A percentile compares a stretch with the other conserved stretches of the same genome.
Evolutionary conservation across 2,329 filamentous ascomycete genomes (phyloP).

Genomic region (Diplodia corticola): DNA sequence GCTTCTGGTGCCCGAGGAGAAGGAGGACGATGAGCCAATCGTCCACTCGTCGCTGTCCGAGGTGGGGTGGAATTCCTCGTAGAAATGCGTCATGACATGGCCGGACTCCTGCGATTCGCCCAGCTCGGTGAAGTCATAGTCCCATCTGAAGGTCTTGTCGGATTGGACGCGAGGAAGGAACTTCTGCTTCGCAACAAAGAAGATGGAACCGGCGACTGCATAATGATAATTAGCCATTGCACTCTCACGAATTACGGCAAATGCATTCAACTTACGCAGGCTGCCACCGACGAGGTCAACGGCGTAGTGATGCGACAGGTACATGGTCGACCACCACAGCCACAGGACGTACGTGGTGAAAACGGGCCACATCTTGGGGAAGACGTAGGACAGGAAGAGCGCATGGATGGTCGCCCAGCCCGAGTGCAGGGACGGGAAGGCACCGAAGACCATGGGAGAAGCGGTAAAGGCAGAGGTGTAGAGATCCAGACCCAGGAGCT

Average conservation of each 20-base stretch:
- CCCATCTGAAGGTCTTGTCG: slow-evolving; percentile 88
- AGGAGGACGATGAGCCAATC: slow-evolving; percentile 76
- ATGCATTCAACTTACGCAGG: slow-evolving; percentile 48
- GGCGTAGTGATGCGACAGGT: slow-evolving; percentile 94
- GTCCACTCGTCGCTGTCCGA: slow-evolving; percentile 87
- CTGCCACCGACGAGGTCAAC: slow-evolving; percentile 88
- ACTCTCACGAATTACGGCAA: background rate
- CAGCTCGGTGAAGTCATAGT: slow-evolving; percentile 89
- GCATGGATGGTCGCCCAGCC: slow-evolving; percentile 86
- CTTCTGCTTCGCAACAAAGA: slow-evolving; percentile 76
- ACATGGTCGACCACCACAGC: slow-evolving; percentile 99
- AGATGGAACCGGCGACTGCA: slow-evolving; percentile 66
- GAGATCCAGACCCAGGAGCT: slow-evolving; percentile 85
- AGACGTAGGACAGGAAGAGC: slow-evolving; percentile 89
- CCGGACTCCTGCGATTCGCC: slow-evolving; percentile 64
- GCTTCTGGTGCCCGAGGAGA: slow-evolving; percentile 65
- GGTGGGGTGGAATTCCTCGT: slow-evolving; percentile 51
- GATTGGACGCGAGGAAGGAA: slow-evolving; percentile 80
- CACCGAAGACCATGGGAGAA: slow-evolving; percentile 89
- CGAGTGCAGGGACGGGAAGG: slow-evolving; percentile 90
- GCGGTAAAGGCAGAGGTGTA: slow-evolving; percentile 92
- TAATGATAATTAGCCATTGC: slow-evolving; percentile 30
- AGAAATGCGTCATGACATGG: slow-evolving; percentile 58
- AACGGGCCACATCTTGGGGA: slow-evolving; percentile 76
- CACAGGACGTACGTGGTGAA: slow-evolving; percentile 85